Evolutionary conservation across 345 rosid genomes (phyloP).

Genomic region (Populus simonii): DNA sequence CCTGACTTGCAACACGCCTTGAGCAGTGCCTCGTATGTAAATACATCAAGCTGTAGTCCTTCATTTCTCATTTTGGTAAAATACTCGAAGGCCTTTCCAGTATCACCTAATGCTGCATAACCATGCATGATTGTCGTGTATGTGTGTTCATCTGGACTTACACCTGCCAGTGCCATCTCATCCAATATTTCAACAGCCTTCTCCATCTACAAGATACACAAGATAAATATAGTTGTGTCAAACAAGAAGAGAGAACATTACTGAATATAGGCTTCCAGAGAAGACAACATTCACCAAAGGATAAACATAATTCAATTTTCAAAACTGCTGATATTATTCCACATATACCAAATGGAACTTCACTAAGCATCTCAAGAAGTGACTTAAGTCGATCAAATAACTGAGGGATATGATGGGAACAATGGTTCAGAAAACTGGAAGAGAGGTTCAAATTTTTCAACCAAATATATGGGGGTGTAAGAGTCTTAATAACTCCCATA

Average conservation of each 20-base stretch:
- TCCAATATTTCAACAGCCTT: conserved; percentile 83
- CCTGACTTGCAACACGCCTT: conserved; percentile 99
- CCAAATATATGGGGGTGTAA: not conserved
- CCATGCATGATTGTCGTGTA: conserved; percentile 98
- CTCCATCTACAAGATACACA: conserved; percentile 58
- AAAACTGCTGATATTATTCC: not conserved
- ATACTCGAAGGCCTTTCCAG: conserved; percentile 86
- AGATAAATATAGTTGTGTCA: not conserved
- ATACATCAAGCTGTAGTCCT: conserved; percentile 81
- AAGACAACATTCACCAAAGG: not conserved
- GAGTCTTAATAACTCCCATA: not conserved
- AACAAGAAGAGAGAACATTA: not conserved
- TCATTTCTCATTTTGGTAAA: conserved; percentile 74
- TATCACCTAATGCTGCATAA: conserved; percentile 89
- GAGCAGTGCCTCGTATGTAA: conserved; percentile 82
- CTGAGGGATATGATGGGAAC: not conserved
- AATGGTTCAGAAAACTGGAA: not conserved
- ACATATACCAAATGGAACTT: not conserved
- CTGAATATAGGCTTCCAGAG: not conserved
- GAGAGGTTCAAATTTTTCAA: not conserved
- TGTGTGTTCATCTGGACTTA: conserved; percentile 80
- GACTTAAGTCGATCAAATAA: not conserved
- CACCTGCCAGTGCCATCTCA: conserved; percentile 79
- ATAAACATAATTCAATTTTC: not conserved
- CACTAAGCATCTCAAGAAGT: not conserved